Percentiles rank a stretch among this genome's conserved stretches.
Evolutionary conservation across 176 grass and related monocot genomes (phyloP).

Genomic region (Puya raimondii): DNA sequence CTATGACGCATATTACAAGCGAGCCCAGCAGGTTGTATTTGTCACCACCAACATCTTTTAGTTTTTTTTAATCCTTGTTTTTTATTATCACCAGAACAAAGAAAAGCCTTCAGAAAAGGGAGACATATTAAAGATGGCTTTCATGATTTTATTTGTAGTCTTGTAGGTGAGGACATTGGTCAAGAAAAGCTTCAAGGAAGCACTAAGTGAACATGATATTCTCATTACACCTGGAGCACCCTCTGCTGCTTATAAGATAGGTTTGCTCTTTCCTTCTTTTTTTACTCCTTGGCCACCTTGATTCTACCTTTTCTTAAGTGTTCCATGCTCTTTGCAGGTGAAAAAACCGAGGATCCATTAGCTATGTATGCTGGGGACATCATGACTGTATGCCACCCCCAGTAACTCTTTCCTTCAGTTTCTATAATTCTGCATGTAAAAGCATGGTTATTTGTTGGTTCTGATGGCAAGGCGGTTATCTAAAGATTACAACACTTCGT

Average conservation of each 20-base stretch:
- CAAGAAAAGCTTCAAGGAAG: slow-evolving; percentile 81
- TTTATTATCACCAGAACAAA: not conserved
- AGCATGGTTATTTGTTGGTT: slow-evolving; percentile 4
- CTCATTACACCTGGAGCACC: slow-evolving; percentile 86
- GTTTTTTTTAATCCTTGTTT: slow-evolving; percentile 10
- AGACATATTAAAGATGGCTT: not conserved
- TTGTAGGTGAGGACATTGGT: slow-evolving; percentile 94
- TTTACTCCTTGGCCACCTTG: slow-evolving; percentile 4
- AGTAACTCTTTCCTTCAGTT: not conserved
- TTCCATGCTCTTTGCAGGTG: slow-evolving; percentile 38
- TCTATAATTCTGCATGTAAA: not conserved
- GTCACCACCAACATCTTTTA: slow-evolving; percentile 1
- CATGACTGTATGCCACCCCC: slow-evolving; percentile 68
- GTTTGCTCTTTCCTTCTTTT: slow-evolving; percentile 23
- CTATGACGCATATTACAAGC: slow-evolving; percentile 95
- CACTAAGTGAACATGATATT: slow-evolving; percentile 64
- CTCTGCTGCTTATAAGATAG: slow-evolving; percentile 93
- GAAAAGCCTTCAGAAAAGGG: not conserved
- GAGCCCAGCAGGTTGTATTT: slow-evolving; percentile 74
- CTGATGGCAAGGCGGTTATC: no score
- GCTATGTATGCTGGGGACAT: slow-evolving; percentile 94
- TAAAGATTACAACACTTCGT: no score
- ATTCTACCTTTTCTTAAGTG: slow-evolving; percentile 9
- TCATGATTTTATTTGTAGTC: slow-evolving; percentile 13
- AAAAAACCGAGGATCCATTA: slow-evolving; percentile 92